These are phyloP conservation scores for Scedosporium dehoogii DNA, from an alignment of 2,329 filamentous ascomycete genomes.

Conservation along the genomic window DNA sequence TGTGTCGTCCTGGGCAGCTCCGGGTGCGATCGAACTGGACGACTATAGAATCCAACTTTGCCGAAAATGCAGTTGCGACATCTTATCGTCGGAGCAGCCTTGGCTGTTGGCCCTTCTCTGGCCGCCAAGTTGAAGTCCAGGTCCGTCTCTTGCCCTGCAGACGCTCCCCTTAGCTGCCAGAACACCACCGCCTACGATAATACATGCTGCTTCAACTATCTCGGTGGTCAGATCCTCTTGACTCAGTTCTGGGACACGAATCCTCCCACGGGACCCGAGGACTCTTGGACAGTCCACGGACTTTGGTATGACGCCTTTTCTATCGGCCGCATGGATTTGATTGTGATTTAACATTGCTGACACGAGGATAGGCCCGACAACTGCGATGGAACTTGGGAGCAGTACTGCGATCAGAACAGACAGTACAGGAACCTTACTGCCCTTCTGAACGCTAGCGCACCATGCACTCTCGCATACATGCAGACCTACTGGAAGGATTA, in stretches of 20 bases:
- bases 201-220: slow-evolving; percentile 66
- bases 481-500: slow-evolving; percentile 62
- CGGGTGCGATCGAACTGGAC: no score
- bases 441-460: slow-evolving; percentile 47
- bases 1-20: no score
- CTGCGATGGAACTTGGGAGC: slow-evolving; percentile 61
- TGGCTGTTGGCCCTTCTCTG: slow-evolving; percentile 9
- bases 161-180: slow-evolving; percentile 50
- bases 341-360: background rate
- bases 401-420: slow-evolving; percentile 52
- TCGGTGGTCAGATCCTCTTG: slow-evolving; percentile 59
- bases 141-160: slow-evolving; percentile 15
- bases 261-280: slow-evolving; percentile 52
- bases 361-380: slow-evolving; percentile 42
- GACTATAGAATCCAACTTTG: no score
- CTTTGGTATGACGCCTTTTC: slow-evolving; percentile 30
- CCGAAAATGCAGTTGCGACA: background rate
- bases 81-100: slow-evolving; percentile 9
- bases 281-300: slow-evolving; percentile 68
- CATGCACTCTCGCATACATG: slow-evolving; percentile 56
- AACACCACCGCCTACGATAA: slow-evolving; percentile 50
- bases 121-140: slow-evolving; percentile 2
- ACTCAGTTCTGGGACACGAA: slow-evolving; percentile 72
- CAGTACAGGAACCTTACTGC: slow-evolving; percentile 55
- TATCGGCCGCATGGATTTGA: background rate